A percentile compares a stretch with the other conserved stretches of the same genome.
phyloP scores from a whole-genome alignment of 306 rosid genomes.

The Mucuna pruriens region DNA sequence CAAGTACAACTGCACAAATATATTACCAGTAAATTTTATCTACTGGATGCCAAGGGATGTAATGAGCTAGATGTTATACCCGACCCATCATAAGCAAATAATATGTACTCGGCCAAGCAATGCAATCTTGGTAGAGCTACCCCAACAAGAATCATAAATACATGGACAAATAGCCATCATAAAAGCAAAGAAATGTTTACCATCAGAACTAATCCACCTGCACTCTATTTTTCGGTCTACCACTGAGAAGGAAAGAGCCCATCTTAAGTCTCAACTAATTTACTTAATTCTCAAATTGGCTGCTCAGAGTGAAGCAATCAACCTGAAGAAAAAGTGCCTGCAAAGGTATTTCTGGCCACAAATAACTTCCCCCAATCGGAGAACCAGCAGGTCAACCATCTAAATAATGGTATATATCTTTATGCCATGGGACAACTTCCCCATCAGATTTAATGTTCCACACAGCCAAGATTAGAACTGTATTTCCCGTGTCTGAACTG shows the following conservation, averaged over 20 bases:
- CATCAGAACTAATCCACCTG: conserved; percentile 37
- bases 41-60: neutral
- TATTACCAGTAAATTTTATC: neutral
- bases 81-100: neutral
- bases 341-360: conserved; percentile 27
- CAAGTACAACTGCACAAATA: neutral
- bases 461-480: neutral
- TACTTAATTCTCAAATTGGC: conserved; percentile 8
- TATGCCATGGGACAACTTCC: neutral
- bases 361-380: neutral
- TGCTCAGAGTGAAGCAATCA: conserved; percentile 25
- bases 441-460: neutral
- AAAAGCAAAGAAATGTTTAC: conserved; percentile 39
- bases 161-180: neutral
- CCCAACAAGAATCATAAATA: neutral
- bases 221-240: conserved; percentile 17
- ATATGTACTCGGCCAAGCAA: neutral
- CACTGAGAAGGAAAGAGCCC: conserved; percentile 19
- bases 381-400: neutral
- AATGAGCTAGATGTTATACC: conserved; percentile 9
- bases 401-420: no score
- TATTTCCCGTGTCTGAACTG: conserved; percentile 12
- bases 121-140: neutral
- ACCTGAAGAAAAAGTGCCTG: conserved; percentile 35
- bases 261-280: conserved; percentile 31